Base-by-base conservation (phyloP, 163 green algal species). In the Trebouxia gelatinosa region DNA sequence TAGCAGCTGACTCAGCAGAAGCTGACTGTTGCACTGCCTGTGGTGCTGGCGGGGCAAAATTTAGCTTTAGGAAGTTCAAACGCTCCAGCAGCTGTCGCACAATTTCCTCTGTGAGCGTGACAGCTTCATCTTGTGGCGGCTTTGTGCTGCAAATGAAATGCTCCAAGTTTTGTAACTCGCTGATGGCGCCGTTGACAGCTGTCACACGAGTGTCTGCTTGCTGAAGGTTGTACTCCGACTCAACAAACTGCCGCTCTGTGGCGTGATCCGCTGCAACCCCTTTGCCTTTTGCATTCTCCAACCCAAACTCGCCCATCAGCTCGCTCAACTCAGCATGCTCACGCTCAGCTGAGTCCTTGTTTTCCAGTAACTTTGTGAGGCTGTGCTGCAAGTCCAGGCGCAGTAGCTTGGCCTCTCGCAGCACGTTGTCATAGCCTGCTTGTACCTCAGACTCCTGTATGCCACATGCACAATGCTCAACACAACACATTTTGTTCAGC, bases 51-150 rank as follows among this genome's bases (percentile, higher is more conserved):
- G 11, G 28, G 6, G 46, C 46, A 62, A 79, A 79, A n/a, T 48
- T 35, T 11, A 81, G 37, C 17, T 39, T 65, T 9, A 82, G 51
- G 39, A 61, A 48, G 40, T 67, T 71, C 39, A 78, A 31, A 35
- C 46, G 51, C 35, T 59, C 78, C 31, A 82, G 57, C 57, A 82
- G 78, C 78, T 82, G 78, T 31, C 67, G 57, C 21, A 82, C 39
- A 46, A 82, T 74, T 23, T 82, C 78, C 40, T 82, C 68, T 35
- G 38, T 59, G n/a, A 83, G 71, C 39, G 78, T 82, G 0, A 59
- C 74, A 37, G 80, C 80, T 81, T 97, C 92, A 65, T 75, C 75
- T 29, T 16, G 35, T 6, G 66, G 54, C 6, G 78, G 78, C 43
- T 83, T 75, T 28, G 71, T 83, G 29, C 19, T 70, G 5, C 48